Base-by-base conservation (phyloP, 495 filamentous ascomycete species). In the Lichenothelia convexa region DNA sequence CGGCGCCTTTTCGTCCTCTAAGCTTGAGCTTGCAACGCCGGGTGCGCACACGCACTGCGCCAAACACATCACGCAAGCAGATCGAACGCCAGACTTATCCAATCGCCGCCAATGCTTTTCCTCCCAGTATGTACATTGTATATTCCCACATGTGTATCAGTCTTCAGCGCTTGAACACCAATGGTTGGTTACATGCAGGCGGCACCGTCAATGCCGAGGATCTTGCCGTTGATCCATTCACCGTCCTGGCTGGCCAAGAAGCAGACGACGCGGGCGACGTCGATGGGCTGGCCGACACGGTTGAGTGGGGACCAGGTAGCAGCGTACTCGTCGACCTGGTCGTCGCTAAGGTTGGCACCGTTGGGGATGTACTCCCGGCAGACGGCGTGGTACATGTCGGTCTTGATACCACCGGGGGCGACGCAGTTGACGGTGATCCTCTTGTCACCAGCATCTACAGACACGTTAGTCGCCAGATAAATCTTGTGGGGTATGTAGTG, bases 381-480 rank as follows among this genome's bases (percentile, higher is more conserved):
- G 36, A 73, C 71, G 47, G 62, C 61, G 48, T 73, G 63, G 61
- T 72, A 77, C 73, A 78, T 78, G 49, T 78, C 73, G 35, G 69
- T 71, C 62, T 75, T 73, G 57, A 77, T 69, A 35, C 73, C 73
- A 32, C 73, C 73, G 30, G 73, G 73, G 3, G 73, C 73, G 31
- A 78, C 62, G 45, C 63, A 67, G 53, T 78, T 78, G 57, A 73
- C 70, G 12, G 71, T 76, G 43, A 76, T 70, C 45, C 65, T 61
- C 49, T 61, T 66, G 41, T 60, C 55, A 40, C 54, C 56, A 38
- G 45, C 47, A 48, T 61, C 57, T 52, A 21, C 6, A 15, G 3
- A 18, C 7, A 15, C 23, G 36, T 50, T 46, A 42, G 40, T 27
- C n/a, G n/a, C n/a, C 27, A 13, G 17, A 13, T 6, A 11, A 8